Base-by-base conservation (phyloP, 257 asterid species). In the Haberlea rhodopensis region DNA sequence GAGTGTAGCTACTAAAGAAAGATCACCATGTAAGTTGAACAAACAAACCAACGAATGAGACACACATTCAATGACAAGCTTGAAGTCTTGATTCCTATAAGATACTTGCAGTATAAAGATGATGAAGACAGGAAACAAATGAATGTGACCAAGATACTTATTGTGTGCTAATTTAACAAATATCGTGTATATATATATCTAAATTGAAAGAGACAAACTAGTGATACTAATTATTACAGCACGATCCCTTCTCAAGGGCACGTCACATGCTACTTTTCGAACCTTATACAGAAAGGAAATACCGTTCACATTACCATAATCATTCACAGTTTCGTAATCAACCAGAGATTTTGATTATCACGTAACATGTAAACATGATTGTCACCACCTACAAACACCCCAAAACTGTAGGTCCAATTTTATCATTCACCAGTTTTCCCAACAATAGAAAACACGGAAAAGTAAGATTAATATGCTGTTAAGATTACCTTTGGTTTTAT, bases 71-170 rank as follows among this genome's bases (percentile, higher is more conserved):
- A 46, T 22, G 62, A 48, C 54, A 59, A 51, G 62, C 19, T 57
- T 54, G 59, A 60, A 25, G 28, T 70, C 34, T 40, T 56, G 32
- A 56, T 65, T 53, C 43, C 16, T 60, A 32, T 58, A 43, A 27
- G 29, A 10, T 24, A 56, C 4, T 31, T 25, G 54, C 61, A 62
- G 32, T 64, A 32, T 52, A 54, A 20, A 16, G 28, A 49, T 32
- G 11, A 13, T 37, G 20, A 26, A n/a, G n/a, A n/a, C n/a, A n/a
- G 43, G 62, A 2, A 34, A 43, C 46, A 70, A 21, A 62, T 22
- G 57, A 32, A 71, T 23, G 32, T 57, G 54, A 65, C 23, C 57
- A 10, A 69, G 53, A 45, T 64, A 25, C 40, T 40, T 20, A 45
- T 3, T 29, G n/a, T 57, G 40, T 20, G 32, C 26, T n/a, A 24